Evolutionary conservation across 192 early-diverging fungal species (phyloP), one percentile per base, ranked within the genome.

Genomic region (Umbelopsis isabellina): DNA sequence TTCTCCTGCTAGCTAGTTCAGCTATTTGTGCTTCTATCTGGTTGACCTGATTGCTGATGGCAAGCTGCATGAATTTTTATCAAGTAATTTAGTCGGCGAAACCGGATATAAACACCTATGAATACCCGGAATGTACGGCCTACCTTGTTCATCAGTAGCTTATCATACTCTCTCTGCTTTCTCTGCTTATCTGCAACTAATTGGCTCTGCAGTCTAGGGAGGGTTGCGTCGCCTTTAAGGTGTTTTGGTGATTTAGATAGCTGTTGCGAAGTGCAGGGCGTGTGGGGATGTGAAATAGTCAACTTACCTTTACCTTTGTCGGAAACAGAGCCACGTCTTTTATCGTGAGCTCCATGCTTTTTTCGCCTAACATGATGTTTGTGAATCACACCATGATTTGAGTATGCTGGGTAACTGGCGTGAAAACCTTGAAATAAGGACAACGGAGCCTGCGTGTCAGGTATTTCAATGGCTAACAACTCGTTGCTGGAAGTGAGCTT

Each of bases 371-470:
- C 67, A 53, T 78, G 69, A 9, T 58, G 64, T 8, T 27, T 77
- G 22, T 21, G 45, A 11, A 52, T 48, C 37, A 73, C 61, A 15
- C 70, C 46, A 46, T 83, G 75, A 37, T 76, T 77, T 49, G 75
- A 72, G 69, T 79, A 82, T 18, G 82, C 79, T 35, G 83, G 82
- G 79, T 82, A 88, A 13, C 85, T 74, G 16, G 82, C 80, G 22
- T 82, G 79, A 55, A 84, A 88, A 4, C 87, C 83, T 66, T 86
- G 83, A 50, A 86, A 85, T 25, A 88, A 65, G 8, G 87, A 88
- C 10, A 88, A 76, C 6, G 82, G 75, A 12, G 82, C 75, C 16
- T 65, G 80, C 15, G 86, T 76, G 45, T 84, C 86, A 22, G 86
- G 86, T 51, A 88, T 84, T 16, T 86, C 86, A 18, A 78, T 75